phyloP scores from a whole-genome alignment of 2,329 filamentous ascomycete species.

The Monilinia laxa region DNA sequence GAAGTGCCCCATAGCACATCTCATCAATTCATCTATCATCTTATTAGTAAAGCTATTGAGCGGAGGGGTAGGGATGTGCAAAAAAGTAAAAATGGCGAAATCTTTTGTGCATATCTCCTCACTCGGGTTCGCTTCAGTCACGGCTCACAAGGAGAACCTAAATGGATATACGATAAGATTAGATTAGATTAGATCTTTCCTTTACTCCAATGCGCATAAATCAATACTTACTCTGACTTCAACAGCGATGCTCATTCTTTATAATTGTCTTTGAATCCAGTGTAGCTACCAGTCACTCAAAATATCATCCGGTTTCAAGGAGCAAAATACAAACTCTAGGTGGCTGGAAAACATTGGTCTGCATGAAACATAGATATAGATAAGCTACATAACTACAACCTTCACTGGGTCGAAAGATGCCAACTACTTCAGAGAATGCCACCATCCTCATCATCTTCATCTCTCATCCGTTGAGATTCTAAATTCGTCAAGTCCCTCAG shows the following conservation, averaged over 20 bases:
- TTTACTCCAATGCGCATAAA: background rate
- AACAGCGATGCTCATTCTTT: background rate
- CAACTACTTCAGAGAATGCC: background rate
- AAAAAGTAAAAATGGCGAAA: slow-evolving; percentile 2
- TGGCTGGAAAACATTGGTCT: background rate
- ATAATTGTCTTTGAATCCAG: too few species aligned
- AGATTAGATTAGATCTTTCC: background rate
- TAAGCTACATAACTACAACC: background rate
- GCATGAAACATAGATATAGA: background rate
- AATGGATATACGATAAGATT: slow-evolving; percentile 9
- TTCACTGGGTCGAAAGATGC: background rate
- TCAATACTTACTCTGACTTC: too few species aligned
- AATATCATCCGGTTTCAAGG: background rate
- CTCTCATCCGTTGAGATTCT: background rate
- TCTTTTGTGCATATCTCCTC: slow-evolving; percentile 11
- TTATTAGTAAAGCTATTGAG: background rate
- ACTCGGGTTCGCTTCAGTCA: background rate
- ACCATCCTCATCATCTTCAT: background rate
- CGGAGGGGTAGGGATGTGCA: background rate
- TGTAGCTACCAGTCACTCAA: too few species aligned
- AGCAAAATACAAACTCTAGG: background rate
- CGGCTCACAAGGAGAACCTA: background rate
- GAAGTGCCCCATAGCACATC: background rate
- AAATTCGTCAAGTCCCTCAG: slow-evolving; percentile 23
- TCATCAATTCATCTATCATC: background rate